Conservation (phyloP, 441 rosid species). For the Hura crepitans region DNA sequence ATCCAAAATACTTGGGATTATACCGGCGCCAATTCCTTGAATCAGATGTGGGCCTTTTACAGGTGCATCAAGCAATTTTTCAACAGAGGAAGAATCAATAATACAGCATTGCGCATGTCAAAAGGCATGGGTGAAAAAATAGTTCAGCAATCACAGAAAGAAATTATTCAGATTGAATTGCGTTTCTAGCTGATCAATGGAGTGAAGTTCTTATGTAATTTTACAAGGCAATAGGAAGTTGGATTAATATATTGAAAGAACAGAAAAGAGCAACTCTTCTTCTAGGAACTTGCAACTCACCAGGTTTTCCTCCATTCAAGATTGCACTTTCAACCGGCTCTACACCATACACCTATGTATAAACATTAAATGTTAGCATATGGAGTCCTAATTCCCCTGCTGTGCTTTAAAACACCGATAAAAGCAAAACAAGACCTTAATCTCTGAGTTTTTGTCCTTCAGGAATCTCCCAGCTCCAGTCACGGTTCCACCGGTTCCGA, state of each 20-base stretch:
- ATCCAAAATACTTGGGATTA: conserved; percentile 42
- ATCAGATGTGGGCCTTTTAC: conserved; percentile 42
- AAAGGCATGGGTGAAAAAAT: not conserved
- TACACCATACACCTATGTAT: conserved; percentile 51
- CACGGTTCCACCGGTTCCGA: conserved; percentile 79
- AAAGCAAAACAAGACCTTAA: conserved; percentile 46
- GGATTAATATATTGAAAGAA: not conserved
- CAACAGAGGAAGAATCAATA: not conserved
- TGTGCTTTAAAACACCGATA: not conserved
- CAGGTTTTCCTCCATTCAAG: conserved; percentile 59
- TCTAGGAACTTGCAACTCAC: conserved; percentile 24
- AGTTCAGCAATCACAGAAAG: not conserved
- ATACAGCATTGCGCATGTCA: not conserved
- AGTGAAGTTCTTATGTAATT: not conserved
- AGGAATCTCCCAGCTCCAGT: conserved; percentile 68
- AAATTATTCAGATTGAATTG: not conserved
- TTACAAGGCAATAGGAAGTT: too few relatives aligned
- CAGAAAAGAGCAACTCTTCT: too few relatives aligned
- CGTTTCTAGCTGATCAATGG: not conserved
- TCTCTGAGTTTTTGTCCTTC: conserved; percentile 57
- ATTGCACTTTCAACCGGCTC: conserved; percentile 77
- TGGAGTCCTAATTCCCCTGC: not conserved
- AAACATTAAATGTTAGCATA: not conserved
- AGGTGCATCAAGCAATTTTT: not conserved
- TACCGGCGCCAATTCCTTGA: conserved; percentile 55